Conservation (phyloP, 2,329 filamentous ascomycete species). For the Myrmaecium sp. region DNA sequence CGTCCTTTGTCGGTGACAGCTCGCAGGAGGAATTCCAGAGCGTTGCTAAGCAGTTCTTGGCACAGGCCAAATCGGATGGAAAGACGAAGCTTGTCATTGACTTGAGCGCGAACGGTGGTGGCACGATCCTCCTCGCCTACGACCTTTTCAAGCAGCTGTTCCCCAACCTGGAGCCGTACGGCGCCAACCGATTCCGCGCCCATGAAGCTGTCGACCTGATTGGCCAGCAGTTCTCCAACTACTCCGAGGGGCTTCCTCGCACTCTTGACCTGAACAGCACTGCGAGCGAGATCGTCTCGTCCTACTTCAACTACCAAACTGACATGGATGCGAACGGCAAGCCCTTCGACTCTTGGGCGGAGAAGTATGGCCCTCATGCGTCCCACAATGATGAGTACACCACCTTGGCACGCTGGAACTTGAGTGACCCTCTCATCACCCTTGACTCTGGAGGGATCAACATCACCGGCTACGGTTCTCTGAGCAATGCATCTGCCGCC, state of each 20-base stretch:
- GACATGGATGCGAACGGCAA: slow-evolving; percentile 31
- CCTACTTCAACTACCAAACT: slow-evolving; percentile 30
- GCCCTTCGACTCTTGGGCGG: slow-evolving; percentile 28
- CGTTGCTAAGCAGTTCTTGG: slow-evolving; percentile 25
- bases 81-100: slow-evolving; percentile 46
- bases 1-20: slow-evolving; percentile 21
- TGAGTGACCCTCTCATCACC: slow-evolving; percentile 15
- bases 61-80: slow-evolving; percentile 27
- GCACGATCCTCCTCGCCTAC: slow-evolving; percentile 41
- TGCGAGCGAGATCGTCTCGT: slow-evolving; percentile 21
- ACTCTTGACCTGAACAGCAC: slow-evolving; percentile 19
- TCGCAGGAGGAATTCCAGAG: slow-evolving; percentile 22
- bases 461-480: slow-evolving; percentile 17
- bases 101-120: slow-evolving; percentile 40
- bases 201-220: slow-evolving; percentile 30
- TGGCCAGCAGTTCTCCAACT: slow-evolving; percentile 21
- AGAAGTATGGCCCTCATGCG: slow-evolving; percentile 22
- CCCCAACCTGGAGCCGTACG: slow-evolving; percentile 32
- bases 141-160: slow-evolving; percentile 44
- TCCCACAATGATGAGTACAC: slow-evolving; percentile 26
- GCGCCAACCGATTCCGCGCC: slow-evolving; percentile 34
- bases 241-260: slow-evolving; percentile 16
- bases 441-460: slow-evolving; percentile 18
- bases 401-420: slow-evolving; percentile 16
- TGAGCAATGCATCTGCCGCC: slow-evolving; percentile 33